phyloP scores from a whole-genome alignment of 2,329 filamentous ascomycete species.

The Xylariaceae sp. region DNA sequence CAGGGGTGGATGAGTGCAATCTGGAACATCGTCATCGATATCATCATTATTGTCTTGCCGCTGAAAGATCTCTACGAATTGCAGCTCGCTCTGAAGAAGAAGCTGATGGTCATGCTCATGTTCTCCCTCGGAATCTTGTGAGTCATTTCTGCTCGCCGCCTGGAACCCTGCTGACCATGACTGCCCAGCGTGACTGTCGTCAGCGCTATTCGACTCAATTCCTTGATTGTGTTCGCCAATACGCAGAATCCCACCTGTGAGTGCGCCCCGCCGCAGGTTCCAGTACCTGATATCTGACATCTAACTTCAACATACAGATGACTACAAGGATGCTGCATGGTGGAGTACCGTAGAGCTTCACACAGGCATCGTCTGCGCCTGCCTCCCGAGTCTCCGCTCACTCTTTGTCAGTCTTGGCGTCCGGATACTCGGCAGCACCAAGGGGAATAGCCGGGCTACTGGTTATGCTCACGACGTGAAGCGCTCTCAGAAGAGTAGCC shows the following conservation, averaged over 20 bases:
- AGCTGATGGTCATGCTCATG: slow-evolving; percentile 35
- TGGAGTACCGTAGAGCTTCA: slow-evolving; percentile 43
- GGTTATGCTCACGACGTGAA: neutral
- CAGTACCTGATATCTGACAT: slow-evolving; percentile 1
- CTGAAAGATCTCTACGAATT: slow-evolving; percentile 30
- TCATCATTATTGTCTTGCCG: slow-evolving; percentile 30
- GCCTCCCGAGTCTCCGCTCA: slow-evolving; percentile 38
- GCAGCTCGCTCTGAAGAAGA: slow-evolving; percentile 32
- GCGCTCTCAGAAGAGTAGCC: neutral
- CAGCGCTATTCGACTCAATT: slow-evolving; percentile 42
- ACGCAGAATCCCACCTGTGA: slow-evolving; percentile 39
- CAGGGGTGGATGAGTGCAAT: slow-evolving; percentile 31
- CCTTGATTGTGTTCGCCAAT: slow-evolving; percentile 40
- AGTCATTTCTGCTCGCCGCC: slow-evolving; percentile 15
- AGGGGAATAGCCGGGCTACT: slow-evolving; percentile 1
- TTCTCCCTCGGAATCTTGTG: slow-evolving; percentile 39
- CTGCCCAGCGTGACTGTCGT: slow-evolving; percentile 40
- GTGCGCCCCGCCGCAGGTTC: neutral
- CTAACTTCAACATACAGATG: slow-evolving; percentile 7
- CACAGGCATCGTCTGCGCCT: slow-evolving; percentile 43
- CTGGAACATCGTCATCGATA: slow-evolving; percentile 31
- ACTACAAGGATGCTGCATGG: slow-evolving; percentile 37
- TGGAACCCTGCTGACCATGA: neutral
- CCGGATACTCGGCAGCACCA: slow-evolving; percentile 11
- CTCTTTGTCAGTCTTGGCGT: slow-evolving; percentile 22